These are phyloP conservation scores for Aureobasidium sp. DNA, from an alignment of 2,329 filamentous ascomycete genomes.

Conservation along the genomic window DNA sequence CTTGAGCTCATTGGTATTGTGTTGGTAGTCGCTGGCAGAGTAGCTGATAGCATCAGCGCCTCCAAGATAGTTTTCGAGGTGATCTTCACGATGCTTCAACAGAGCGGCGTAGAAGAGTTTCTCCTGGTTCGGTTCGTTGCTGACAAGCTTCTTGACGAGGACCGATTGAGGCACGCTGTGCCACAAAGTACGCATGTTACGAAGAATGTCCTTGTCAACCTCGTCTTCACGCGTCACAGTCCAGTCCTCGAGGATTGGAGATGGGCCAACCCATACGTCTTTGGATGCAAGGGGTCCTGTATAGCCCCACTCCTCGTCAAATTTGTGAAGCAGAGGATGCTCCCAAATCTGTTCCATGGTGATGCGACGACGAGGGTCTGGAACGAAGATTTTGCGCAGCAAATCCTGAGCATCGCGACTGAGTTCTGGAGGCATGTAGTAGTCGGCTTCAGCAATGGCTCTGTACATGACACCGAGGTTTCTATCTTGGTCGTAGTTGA, in stretches of 20 bases:
- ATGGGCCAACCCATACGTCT: constrained; percentile 42
- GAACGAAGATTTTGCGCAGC: constrained; percentile 68
- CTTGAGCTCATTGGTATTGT: constrained; percentile 40
- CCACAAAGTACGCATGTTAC: constrained; percentile 85
- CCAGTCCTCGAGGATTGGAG: constrained; percentile 52
- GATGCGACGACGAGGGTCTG: constrained; percentile 71
- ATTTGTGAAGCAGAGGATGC: constrained; percentile 79
- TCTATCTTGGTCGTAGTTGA: constrained; percentile 54
- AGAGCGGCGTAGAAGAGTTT: constrained; percentile 89
- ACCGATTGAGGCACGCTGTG: constrained; percentile 70
- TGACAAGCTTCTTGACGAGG: constrained; percentile 57
- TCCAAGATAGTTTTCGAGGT: constrained; percentile 75
- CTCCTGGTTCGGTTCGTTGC: constrained; percentile 63
- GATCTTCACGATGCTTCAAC: constrained; percentile 69
- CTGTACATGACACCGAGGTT: constrained; percentile 57
- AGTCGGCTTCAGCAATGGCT: constrained; percentile 42
- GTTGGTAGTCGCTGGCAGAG: constrained; percentile 86
- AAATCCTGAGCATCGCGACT: constrained; percentile 65
- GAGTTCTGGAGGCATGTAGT: constrained; percentile 41
- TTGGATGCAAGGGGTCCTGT: constrained; percentile 45
- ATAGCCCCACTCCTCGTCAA: constrained; percentile 61
- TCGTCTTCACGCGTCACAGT: constrained; percentile 53
- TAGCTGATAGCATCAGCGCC: constrained; percentile 59
- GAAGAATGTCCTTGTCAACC: constrained; percentile 71
- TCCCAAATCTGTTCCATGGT: constrained; percentile 73